phyloP scores from a whole-genome alignment of 106 monocot genomes.

The Ottelia alismoides region DNA sequence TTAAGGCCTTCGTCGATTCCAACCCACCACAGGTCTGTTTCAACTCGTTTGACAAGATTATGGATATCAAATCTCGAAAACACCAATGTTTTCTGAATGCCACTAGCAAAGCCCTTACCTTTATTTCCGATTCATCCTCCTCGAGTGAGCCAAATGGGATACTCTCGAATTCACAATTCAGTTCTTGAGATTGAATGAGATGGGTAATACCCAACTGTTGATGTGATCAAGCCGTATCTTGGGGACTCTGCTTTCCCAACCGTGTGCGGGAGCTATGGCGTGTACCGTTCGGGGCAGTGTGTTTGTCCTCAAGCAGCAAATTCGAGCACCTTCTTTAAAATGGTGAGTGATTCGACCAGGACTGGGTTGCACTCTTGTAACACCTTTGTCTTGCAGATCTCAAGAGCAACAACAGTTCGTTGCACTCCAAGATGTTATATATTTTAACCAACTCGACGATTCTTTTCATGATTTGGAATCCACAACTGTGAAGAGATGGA shows the following conservation, averaged over 20 bases:
- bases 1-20: not conserved
- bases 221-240: not conserved
- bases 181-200: conserved; percentile 19
- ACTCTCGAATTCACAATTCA: conserved; percentile 10
- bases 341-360: not conserved
- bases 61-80: too few species aligned
- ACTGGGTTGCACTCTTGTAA: not conserved
- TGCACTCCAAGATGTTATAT: not conserved
- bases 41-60: too few species aligned
- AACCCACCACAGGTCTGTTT: not conserved
- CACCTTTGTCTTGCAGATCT: not conserved
- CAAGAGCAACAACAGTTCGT: not conserved
- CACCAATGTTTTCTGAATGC: too few species aligned
- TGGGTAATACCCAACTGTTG: conserved; percentile 15
- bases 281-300: not conserved
- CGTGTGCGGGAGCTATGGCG: conserved; percentile 2
- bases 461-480: too few species aligned
- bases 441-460: conserved; percentile 1
- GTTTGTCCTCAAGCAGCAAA: not conserved
- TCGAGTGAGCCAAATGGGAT: not conserved
- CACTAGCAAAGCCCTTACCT: too few species aligned
- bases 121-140: not conserved
- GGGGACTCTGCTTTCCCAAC: not conserved
- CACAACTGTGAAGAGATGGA: not conserved
- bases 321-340: not conserved